Evolutionary conservation across 2,329 filamentous ascomycete species (phyloP).

Genomic region (Herpotrichia juniperi): DNA sequence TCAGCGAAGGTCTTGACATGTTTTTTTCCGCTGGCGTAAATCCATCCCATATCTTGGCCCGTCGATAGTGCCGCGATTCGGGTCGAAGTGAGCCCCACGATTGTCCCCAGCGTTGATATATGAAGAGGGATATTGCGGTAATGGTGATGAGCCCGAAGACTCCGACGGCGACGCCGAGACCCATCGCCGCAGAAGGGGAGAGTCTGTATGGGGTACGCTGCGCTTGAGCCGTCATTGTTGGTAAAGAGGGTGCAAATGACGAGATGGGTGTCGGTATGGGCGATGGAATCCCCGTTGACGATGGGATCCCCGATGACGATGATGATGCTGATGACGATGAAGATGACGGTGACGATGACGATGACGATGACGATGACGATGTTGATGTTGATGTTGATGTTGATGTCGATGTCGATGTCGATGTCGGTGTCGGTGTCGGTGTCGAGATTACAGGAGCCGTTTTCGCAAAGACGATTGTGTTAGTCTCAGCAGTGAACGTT

Average conservation of each 20-base stretch:
- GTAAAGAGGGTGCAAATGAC: neutral
- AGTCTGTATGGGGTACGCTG: neutral
- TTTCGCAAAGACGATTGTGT: neutral
- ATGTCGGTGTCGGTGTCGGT: neutral
- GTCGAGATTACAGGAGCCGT: neutral
- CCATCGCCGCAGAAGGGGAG: conserved; percentile 19
- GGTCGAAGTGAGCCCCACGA: conserved; percentile 2
- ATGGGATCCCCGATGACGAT: no score
- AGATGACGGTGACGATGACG: no score
- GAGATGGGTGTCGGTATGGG: neutral
- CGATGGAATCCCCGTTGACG: neutral
- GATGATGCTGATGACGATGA: no score
- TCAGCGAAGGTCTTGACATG: neutral
- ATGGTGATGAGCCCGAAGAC: conserved; percentile 13
- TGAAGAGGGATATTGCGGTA: conserved; percentile 9
- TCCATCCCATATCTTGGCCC: conserved; percentile 23
- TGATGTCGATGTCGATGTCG: neutral
- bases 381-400: neutral
- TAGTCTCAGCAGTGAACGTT: neutral
- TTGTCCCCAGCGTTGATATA: conserved; percentile 14
- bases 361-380: no score
- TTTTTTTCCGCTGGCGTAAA: conserved; percentile 15
- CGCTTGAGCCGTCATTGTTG: neutral
- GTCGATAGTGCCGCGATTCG: conserved; percentile 12
- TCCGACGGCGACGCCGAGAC: conserved; percentile 20